A percentile compares a stretch with the other conserved stretches of the same genome.
Evolutionary conservation across 768 basidiomycete species (phyloP).

Genomic region (Boletus coccyginus): DNA sequence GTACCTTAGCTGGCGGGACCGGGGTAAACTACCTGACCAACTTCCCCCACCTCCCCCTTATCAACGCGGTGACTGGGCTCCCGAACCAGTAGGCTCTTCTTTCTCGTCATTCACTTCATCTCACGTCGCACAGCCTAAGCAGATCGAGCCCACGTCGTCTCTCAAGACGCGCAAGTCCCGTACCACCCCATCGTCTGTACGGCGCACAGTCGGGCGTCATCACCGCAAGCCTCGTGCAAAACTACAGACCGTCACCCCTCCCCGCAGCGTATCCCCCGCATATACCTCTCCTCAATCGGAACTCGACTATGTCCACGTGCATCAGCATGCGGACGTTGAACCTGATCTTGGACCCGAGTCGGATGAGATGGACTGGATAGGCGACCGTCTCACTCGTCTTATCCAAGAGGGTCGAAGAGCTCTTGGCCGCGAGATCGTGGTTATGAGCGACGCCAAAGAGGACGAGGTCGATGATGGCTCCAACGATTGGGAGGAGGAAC

Average conservation of each 20-base stretch:
- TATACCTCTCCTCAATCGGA: constrained; percentile 38
- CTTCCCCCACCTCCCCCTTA: constrained; percentile 63
- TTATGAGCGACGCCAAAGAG: constrained; percentile 69
- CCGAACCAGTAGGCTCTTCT: constrained; percentile 31
- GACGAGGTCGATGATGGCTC: constrained; percentile 77
- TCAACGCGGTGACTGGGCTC: constrained; percentile 57
- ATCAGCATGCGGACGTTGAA: constrained; percentile 30
- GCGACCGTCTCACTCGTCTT: constrained; percentile 60
- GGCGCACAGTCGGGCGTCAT: constrained; percentile 36
- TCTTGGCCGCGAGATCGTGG: constrained; percentile 72
- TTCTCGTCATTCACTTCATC: constrained; percentile 6
- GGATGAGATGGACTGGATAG: constrained; percentile 79
- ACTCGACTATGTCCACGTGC: constrained; percentile 38
- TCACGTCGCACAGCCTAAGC: constrained; percentile 23
- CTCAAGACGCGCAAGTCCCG: constrained; percentile 40
- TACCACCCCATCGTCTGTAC: constrained; percentile 27
- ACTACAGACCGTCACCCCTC: constrained; percentile 22
- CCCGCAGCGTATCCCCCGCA: constrained; percentile 27
- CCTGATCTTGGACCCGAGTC: constrained; percentile 40
- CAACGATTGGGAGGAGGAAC: constrained; percentile 74
- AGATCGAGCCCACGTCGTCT: constrained; percentile 36
- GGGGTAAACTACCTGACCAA: constrained; percentile 53
- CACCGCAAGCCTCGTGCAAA: constrained; percentile 33
- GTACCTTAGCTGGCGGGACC: constrained; percentile 66
- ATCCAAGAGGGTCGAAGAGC: constrained; percentile 82